Evolutionary conservation across 805 yeast species (phyloP).

Genomic region (baker's yeast (Saccharomyces cerevisiae)): DNA sequence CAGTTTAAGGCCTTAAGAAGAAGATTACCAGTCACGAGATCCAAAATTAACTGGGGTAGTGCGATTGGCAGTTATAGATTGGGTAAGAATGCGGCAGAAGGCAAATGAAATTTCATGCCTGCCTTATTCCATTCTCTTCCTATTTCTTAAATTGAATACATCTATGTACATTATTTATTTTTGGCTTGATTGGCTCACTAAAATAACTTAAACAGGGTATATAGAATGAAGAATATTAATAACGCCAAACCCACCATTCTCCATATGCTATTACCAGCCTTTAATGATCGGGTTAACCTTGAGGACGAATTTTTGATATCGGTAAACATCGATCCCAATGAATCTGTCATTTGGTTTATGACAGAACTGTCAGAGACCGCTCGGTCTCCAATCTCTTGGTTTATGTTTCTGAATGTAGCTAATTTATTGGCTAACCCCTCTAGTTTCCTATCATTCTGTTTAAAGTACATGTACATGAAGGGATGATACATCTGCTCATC

Average conservation of each 20-base stretch:
- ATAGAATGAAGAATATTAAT: constrained; percentile 45
- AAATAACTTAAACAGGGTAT: constrained; percentile 45
- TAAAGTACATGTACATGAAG: not conserved
- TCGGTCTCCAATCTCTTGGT: constrained; percentile 58
- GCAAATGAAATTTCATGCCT: constrained; percentile 18
- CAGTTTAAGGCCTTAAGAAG: constrained; percentile 81
- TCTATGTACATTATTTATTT: not conserved
- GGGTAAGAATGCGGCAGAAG: constrained; percentile 67
- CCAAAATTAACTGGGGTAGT: constrained; percentile 91
- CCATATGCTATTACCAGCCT: constrained; percentile 51
- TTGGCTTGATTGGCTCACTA: constrained; percentile 12
- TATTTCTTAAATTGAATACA: not conserved
- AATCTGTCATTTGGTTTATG: constrained; percentile 38
- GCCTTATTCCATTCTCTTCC: not conserved
- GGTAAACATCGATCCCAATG: constrained; percentile 42
- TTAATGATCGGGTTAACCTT: constrained; percentile 47
- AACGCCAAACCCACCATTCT: constrained; percentile 53
- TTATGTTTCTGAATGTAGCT: constrained; percentile 54
- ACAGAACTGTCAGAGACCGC: constrained; percentile 46
- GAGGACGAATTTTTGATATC: constrained; percentile 45
- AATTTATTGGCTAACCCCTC: constrained; percentile 58
- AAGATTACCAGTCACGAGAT: constrained; percentile 83
- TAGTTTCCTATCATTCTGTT: constrained; percentile 53
- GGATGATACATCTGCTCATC: not conserved
- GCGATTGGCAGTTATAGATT: constrained; percentile 83